These are phyloP conservation scores for Pseudopyricularia javanii DNA, from an alignment of 2,329 filamentous ascomycete species.

Conservation along the genomic window DNA sequence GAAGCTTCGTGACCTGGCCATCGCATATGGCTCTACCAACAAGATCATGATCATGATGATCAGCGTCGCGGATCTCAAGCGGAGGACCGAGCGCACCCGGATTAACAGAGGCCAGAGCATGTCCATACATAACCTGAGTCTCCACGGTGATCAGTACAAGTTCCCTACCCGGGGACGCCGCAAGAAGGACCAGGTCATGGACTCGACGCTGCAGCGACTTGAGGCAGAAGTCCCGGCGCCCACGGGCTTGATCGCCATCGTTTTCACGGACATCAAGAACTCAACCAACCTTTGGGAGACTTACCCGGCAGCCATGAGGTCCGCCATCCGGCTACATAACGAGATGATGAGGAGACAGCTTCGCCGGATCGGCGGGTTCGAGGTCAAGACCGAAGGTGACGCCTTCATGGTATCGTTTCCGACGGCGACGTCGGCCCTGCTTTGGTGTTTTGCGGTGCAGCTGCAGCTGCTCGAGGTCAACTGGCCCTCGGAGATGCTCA, in stretches of 20 bases:
- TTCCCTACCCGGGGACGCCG: slow-evolving; percentile 51
- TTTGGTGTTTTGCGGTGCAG: slow-evolving; percentile 96
- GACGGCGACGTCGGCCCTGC: slow-evolving; percentile 81
- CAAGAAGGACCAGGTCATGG: slow-evolving; percentile 55
- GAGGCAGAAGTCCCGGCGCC: slow-evolving; percentile 87
- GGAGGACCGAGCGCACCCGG: slow-evolving; percentile 62
- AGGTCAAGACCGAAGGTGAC: slow-evolving; percentile 99
- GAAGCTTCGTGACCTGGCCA: slow-evolving; percentile 86
- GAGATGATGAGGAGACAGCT: slow-evolving; percentile 91
- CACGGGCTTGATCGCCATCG: slow-evolving; percentile 79
- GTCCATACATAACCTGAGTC: slow-evolving; percentile 67
- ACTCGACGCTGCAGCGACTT: slow-evolving; percentile 77
- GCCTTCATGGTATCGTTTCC: slow-evolving; percentile 99
- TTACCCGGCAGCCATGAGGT: slow-evolving; percentile 88
- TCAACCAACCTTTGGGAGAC: slow-evolving; percentile 95
- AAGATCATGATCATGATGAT: slow-evolving; percentile 99
- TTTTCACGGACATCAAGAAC: slow-evolving; percentile 99
- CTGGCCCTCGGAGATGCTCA: slow-evolving; percentile 89
- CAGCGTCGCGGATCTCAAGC: slow-evolving; percentile 81
- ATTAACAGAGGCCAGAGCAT: slow-evolving; percentile 68
- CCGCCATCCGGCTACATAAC: slow-evolving; percentile 94
- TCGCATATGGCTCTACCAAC: slow-evolving; percentile 83
- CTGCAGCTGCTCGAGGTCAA: slow-evolving; percentile 73
- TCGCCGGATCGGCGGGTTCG: slow-evolving; percentile 87
- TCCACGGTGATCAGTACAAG: slow-evolving; percentile 58